Conservation (phyloP, 306 rosid species). For the Cicer cuneatum region DNA sequence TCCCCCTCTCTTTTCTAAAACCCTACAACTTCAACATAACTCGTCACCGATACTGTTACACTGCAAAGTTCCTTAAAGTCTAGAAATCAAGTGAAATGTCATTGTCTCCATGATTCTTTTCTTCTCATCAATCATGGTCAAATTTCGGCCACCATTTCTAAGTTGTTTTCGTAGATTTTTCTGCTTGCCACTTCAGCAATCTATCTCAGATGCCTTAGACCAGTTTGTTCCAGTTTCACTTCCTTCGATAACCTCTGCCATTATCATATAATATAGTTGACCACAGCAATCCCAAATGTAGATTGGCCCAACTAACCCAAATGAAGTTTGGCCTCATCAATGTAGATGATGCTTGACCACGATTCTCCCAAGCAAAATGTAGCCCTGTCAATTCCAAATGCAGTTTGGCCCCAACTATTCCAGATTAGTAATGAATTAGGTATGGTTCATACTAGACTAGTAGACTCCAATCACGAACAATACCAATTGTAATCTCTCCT, state of each 20-base stretch:
- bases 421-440: slow-evolving; percentile 2
- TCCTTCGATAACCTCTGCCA: neutral
- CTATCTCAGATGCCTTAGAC: neutral
- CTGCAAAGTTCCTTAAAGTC: neutral
- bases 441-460: slow-evolving; percentile 3
- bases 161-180: slow-evolving; percentile 15
- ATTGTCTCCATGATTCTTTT: slow-evolving; percentile 7
- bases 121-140: neutral
- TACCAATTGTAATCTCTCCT: neutral
- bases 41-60: neutral
- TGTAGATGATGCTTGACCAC: neutral
- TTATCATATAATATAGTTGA: slow-evolving; percentile 5
- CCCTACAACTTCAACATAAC: neutral
- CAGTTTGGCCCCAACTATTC: slow-evolving; percentile 4
- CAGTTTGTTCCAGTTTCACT: neutral
- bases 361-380: neutral
- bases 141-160: slow-evolving; percentile 11
- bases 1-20: slow-evolving; percentile 12
- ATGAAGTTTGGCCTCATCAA: neutral
- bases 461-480: slow-evolving; percentile 2
- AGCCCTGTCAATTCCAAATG: neutral
- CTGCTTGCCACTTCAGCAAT: neutral
- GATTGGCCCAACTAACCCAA: slow-evolving; percentile 7
- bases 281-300: slow-evolving; percentile 6
- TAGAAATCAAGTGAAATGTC: slow-evolving; percentile 9